A percentile compares a stretch with the other conserved stretches of the same genome.
phyloP scores from a whole-genome alignment of 306 rosid genomes.

The Styphnolobium japonicum region DNA sequence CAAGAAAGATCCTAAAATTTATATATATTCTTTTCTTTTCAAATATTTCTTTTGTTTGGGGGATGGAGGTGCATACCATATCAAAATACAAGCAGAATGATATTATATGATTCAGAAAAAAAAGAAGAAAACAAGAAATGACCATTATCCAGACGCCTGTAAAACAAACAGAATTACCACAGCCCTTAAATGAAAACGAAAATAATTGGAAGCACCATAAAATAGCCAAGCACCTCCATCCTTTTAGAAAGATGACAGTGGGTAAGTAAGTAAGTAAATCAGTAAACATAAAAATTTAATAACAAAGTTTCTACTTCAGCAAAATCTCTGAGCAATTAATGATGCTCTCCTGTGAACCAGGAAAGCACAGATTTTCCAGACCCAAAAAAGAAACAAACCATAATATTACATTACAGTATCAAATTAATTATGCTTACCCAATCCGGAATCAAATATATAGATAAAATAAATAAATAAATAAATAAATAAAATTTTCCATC shows the following conservation, averaged over 20 bases:
- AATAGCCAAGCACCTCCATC: conserved; percentile 18
- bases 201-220: conserved; percentile 8
- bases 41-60: neutral
- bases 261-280: neutral
- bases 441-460: conserved; percentile 26
- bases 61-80: neutral
- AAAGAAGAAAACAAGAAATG: neutral
- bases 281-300: conserved; percentile 3
- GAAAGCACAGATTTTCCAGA: conserved; percentile 30
- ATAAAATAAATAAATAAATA: neutral
- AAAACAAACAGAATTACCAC: conserved; percentile 5
- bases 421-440: conserved; percentile 34
- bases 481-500: neutral
- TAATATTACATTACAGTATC: conserved; percentile 7
- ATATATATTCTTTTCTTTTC: conserved; percentile 8
- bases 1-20: conserved; percentile 18
- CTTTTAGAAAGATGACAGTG: neutral
- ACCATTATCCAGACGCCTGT: neutral
- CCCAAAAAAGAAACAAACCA: conserved; percentile 24
- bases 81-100: conserved; percentile 1
- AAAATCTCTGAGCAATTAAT: conserved; percentile 28
- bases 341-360: conserved; percentile 16
- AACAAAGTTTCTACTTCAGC: conserved; percentile 20
- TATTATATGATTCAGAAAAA: conserved; percentile 7
- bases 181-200: neutral